Conservation (phyloP, 139 green algal species). For the Coelastrella sp. region DNA sequence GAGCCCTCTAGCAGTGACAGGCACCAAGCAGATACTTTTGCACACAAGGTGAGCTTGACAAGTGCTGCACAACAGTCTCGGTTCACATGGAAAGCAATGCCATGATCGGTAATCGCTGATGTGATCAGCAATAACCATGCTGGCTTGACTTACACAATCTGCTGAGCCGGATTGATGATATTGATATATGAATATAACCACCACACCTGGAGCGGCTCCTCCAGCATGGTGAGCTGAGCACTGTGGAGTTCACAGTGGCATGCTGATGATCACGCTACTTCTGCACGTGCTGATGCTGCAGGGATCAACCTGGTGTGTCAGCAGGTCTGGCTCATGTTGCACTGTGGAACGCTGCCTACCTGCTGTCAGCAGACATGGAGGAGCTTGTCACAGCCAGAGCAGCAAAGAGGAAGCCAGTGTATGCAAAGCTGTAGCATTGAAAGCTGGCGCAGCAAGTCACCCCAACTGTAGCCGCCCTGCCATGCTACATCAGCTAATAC, state of each 20-base stretch:
- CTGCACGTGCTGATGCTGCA: background rate
- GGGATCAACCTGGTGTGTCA: conserved; percentile 12
- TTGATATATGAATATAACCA: no score
- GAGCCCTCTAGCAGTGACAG: conserved; percentile 70
- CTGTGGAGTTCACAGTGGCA: no score
- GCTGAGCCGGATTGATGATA: no score
- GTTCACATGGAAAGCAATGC: no score
- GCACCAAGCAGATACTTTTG: conserved; percentile 89
- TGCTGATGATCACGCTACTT: no score
- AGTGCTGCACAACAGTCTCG: no score
- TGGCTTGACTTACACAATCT: no score
- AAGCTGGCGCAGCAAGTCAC: background rate
- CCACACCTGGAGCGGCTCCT: no score
- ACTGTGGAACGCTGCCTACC: conserved; percentile 36
- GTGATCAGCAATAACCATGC: no score
- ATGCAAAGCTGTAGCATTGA: conserved; percentile 35
- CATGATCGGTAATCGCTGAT: no score
- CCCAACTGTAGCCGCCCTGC: background rate
- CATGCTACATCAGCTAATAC: no score
- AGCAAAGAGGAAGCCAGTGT: background rate
- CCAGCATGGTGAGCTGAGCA: no score
- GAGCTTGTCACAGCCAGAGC: conserved; percentile 8
- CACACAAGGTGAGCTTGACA: conserved; percentile 21
- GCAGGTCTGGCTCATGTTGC: conserved; percentile 35
- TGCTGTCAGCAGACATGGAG: conserved; percentile 35